Conservation (phyloP, 1,139 yeast species). For the Hyphopichia wangnamkhiaoensis region DNA sequence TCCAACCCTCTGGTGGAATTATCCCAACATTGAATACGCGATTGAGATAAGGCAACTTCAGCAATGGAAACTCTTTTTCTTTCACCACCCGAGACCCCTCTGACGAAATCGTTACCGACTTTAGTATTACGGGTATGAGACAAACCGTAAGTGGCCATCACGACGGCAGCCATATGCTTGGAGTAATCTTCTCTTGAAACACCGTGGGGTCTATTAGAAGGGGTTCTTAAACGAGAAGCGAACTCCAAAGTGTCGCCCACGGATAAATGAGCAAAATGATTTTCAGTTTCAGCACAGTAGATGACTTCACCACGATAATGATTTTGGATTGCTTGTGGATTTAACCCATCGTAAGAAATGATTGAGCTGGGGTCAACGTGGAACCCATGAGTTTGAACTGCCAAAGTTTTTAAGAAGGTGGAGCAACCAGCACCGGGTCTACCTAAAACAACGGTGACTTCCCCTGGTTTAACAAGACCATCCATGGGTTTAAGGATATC, state of each 20-base stretch:
- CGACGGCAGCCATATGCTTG: conserved; percentile 60
- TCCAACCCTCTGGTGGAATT: conserved; percentile 53
- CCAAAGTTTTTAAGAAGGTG: conserved; percentile 69
- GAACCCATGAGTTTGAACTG: conserved; percentile 74
- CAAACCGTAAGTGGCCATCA: conserved; percentile 74
- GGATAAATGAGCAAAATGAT: conserved; percentile 71
- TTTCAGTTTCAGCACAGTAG: conserved; percentile 71
- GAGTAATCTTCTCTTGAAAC: conserved; percentile 60
- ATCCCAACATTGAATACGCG: conserved; percentile 46
- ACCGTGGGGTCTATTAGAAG: conserved; percentile 62
- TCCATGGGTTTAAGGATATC: conserved; percentile 70
- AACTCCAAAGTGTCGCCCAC: conserved; percentile 71
- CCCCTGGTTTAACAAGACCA: conserved; percentile 68
- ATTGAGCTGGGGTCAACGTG: conserved; percentile 52
- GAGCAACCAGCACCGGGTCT: conserved; percentile 89
- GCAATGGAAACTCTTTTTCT: conserved; percentile 75
- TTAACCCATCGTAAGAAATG: conserved; percentile 35
- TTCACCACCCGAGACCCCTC: conserved; percentile 88
- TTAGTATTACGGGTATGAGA: conserved; percentile 67
- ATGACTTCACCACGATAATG: conserved; percentile 61
- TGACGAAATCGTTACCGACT: conserved; percentile 69
- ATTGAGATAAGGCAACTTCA: conserved; percentile 24
- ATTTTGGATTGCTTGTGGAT: conserved; percentile 25
- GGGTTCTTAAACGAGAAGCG: conserved; percentile 66
- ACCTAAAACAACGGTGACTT: conserved; percentile 73